Conservation (phyloP, 805 yeast genomes). For the Yamadazyma paraphyllophila region DNA sequence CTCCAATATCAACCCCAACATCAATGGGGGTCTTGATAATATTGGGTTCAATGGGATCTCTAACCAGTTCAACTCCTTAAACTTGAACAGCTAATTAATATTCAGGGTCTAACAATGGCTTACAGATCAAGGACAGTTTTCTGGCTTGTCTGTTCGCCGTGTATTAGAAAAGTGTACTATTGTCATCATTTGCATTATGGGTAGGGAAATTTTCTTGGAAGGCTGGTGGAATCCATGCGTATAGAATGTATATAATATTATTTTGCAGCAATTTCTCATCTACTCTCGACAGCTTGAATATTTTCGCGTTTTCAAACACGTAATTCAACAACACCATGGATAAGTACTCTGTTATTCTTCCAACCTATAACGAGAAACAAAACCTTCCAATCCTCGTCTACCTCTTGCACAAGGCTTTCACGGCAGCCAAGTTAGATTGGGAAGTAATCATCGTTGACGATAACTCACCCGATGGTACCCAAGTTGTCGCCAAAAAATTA, state of each 20-base stretch:
- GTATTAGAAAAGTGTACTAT: too few species aligned
- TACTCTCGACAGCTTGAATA: background rate
- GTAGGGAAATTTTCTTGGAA: too few species aligned
- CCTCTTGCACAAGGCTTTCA: conserved; percentile 66
- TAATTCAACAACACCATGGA: conserved; percentile 14
- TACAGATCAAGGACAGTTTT: too few species aligned
- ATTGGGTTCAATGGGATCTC: conserved; percentile 19
- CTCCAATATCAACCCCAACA: background rate
- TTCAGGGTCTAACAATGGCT: background rate
- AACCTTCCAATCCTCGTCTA: conserved; percentile 65
- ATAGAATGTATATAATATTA: too few species aligned
- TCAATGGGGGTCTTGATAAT: conserved; percentile 1
- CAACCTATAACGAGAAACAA: conserved; percentile 73
- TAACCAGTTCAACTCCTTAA: conserved; percentile 34
- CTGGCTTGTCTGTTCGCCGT: too few species aligned
- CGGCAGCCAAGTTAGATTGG: conserved; percentile 60
- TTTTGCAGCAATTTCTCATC: conserved; percentile 2
- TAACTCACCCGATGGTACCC: conserved; percentile 81
- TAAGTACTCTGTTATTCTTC: conserved; percentile 72
- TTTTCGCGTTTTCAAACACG: background rate
- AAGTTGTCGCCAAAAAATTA: conserved; percentile 63
- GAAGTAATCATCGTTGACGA: conserved; percentile 78
- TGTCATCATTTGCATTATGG: too few species aligned
- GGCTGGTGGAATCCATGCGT: too few species aligned
- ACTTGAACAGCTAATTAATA: conserved; percentile 21